phyloP scores from a whole-genome alignment of 352 stramenopile genomes.

The Phytophthora sojae region DNA sequence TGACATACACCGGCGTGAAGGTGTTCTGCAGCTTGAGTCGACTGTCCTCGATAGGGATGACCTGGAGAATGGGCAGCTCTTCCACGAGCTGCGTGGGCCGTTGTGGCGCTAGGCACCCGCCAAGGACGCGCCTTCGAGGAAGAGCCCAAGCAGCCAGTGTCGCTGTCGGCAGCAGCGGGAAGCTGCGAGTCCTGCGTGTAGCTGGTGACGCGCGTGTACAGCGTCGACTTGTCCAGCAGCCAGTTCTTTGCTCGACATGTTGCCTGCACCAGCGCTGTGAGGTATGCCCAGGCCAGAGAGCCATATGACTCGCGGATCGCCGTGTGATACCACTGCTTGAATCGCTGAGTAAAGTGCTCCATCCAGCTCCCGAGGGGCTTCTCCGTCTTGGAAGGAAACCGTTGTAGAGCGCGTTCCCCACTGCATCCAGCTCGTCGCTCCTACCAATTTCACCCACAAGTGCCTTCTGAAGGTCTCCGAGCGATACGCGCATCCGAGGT shows the following conservation, averaged over 20 bases:
- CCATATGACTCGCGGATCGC: slow-evolving; percentile 94
- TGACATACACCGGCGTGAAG: slow-evolving; percentile 97
- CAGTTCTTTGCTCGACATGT: slow-evolving; percentile 94
- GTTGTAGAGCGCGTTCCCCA: slow-evolving; percentile 94
- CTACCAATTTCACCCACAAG: slow-evolving; percentile 96
- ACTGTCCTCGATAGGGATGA: slow-evolving; percentile 95
- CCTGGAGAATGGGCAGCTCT: slow-evolving; percentile 93
- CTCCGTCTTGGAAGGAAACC: slow-evolving; percentile 93
- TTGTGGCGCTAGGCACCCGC: slow-evolving; percentile 82
- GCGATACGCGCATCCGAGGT: slow-evolving; percentile 80
- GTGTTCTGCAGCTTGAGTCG: slow-evolving; percentile 96
- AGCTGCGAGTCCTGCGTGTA: slow-evolving; percentile 80
- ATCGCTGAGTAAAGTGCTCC: slow-evolving; percentile 90
- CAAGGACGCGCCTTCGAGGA: slow-evolving; percentile 96
- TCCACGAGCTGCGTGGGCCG: slow-evolving; percentile 95
- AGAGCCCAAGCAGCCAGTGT: slow-evolving; percentile 94
- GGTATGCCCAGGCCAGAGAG: slow-evolving; percentile 94
- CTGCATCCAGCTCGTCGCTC: slow-evolving; percentile 94
- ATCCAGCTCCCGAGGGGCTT: slow-evolving; percentile 96
- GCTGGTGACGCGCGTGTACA: slow-evolving; percentile 94
- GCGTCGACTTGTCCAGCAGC: slow-evolving; percentile 95
- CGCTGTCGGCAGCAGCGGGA: slow-evolving; percentile 27
- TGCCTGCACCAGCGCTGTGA: slow-evolving; percentile 96
- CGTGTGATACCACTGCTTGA: slow-evolving; percentile 95
- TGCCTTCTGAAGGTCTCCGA: slow-evolving; percentile 93